These are phyloP conservation scores for Neurospora sp. DNA, from an alignment of 495 filamentous ascomycete genomes.

Conservation along the genomic window DNA sequence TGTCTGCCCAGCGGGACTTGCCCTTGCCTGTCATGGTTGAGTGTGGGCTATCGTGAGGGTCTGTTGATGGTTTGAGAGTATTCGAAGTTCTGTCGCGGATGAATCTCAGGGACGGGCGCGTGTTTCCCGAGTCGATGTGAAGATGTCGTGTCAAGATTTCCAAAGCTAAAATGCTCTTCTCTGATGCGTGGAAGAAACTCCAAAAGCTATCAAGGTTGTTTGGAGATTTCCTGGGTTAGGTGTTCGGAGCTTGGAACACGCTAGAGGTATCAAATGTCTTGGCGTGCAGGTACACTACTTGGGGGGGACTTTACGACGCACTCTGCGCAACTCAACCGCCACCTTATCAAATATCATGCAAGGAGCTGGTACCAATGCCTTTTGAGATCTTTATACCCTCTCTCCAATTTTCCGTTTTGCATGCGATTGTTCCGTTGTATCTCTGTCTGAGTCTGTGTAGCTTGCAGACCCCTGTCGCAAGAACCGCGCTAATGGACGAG, in stretches of 20 bases:
- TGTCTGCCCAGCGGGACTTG: conserved; percentile 82
- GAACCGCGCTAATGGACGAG: background rate
- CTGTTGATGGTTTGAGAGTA: background rate
- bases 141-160: background rate
- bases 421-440: background rate
- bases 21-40: conserved; percentile 49
- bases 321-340: background rate
- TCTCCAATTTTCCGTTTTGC: background rate
- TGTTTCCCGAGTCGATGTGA: background rate
- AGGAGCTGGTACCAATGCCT: background rate
- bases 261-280: background rate
- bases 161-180: background rate
- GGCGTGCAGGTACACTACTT: background rate
- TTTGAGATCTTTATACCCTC: background rate
- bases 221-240: conserved; percentile 15
- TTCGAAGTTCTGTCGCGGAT: background rate
- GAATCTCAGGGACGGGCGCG: background rate
- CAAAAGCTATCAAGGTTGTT: conserved; percentile 2
- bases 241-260: background rate
- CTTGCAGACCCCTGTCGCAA: background rate
- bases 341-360: too few relatives aligned
- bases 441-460: background rate
- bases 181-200: background rate
- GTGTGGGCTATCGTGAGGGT: background rate
- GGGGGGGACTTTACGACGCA: background rate